A percentile compares a stretch with the other conserved stretches of the same genome.
These are phyloP conservation scores for Maudiozyma barnettii DNA, from an alignment of 805 yeast genomes.

Conservation along the genomic window DNA sequence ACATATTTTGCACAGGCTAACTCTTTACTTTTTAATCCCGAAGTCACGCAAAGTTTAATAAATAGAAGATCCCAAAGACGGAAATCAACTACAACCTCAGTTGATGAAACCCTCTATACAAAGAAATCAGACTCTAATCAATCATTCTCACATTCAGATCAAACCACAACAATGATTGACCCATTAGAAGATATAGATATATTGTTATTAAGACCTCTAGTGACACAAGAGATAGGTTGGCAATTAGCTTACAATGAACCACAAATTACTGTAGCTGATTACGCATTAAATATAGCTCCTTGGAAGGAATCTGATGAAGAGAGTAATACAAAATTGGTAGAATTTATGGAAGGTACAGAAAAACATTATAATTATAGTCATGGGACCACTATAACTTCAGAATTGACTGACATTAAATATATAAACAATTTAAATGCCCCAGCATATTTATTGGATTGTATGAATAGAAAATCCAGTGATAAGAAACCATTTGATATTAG, in stretches of 20 bases:
- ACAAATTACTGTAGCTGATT: constrained; percentile 23
- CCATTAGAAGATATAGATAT: constrained; percentile 19
- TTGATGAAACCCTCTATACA: background rate
- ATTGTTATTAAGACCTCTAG: constrained; percentile 19
- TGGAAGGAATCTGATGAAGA: constrained; percentile 8
- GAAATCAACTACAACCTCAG: background rate
- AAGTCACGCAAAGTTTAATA: constrained; percentile 16
- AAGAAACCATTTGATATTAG: background rate
- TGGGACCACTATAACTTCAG: constrained; percentile 8
- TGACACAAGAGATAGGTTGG: constrained; percentile 16
- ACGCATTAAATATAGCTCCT: constrained; percentile 17
- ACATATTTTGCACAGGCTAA: constrained; percentile 17
- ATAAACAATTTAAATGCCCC: constrained; percentile 9
- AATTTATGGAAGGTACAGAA: background rate
- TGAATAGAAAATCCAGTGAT: constrained; percentile 9
- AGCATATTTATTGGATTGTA: constrained; percentile 15
- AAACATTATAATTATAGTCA: background rate
- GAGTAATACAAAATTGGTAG: background rate
- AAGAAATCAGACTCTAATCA: background rate
- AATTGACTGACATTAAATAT: constrained; percentile 7
- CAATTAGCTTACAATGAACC: constrained; percentile 29
- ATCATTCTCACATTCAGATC: background rate
- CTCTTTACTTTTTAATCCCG: constrained; percentile 22
- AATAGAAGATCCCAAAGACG: constrained; percentile 10
- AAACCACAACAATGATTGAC: constrained; percentile 3